Evolutionary conservation across 2,329 filamentous ascomycete genomes (phyloP), one percentile per base, ranked within the genome.

Genomic region (Colletotrichum orbiculare): DNA sequence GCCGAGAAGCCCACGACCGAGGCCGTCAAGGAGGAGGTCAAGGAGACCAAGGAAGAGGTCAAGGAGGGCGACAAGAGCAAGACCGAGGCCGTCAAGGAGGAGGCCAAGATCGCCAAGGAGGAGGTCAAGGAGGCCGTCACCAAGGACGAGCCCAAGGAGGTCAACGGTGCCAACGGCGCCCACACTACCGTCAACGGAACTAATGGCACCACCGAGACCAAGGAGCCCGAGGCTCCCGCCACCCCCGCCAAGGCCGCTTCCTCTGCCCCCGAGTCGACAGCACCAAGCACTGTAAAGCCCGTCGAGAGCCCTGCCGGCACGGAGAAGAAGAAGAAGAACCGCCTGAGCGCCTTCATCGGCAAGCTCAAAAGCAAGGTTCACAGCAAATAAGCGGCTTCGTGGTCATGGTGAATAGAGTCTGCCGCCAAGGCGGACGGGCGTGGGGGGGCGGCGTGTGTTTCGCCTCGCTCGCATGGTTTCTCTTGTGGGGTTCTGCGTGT

Each of bases 281-380:
- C 70, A 25, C 69, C 71, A 33, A 69, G 67, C 54, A 72, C 42
- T 52, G 42, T 68, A 65, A 76, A 77, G 67, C 70, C 76, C 13
- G 67, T 75, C 9, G 60, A 64, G 17, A 66, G 64, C 60, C 60
- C 64, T 12, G 49, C 64, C 35, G 60, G 41, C 17, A 77, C 78
- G 13, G 83, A 87, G 55, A 88, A 87, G 79, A 91, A 90, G 82
- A 90, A 89, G 83, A 89, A 88, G 81, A 82, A 86, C 76, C 83
- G 89, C 58, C 71, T 89, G 64, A 91, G 88, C 76, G 78, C 83
- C 57, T 85, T 91, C 71, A 86, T 91, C 73, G 80, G 77, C 77
- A 87, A 85, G 79, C 72, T 87, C 71, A 84, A 83, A 77, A 73
- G 78, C 70, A 87, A 79, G 76, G 69, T 80, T 61, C 73, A 75